A percentile compares a stretch with the other conserved stretches of the same genome.
Evolutionary conservation across 768 basidiomycete species (phyloP).

Genomic region (Pleurotus tuoliensis): DNA sequence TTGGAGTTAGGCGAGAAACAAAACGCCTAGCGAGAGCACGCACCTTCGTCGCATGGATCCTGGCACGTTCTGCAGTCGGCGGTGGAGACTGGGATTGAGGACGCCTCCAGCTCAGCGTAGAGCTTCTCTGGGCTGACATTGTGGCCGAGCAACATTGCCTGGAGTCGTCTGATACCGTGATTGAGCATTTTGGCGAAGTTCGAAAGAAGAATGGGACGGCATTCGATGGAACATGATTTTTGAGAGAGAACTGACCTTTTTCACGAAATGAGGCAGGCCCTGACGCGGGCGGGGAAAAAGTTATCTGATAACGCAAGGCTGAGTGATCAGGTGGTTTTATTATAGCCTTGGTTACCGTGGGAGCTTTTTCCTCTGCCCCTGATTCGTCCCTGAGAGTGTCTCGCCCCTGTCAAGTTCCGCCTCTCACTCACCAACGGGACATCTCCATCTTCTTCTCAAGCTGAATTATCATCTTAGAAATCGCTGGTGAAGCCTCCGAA

Average conservation of each 20-base stretch:
- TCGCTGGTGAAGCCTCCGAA: too few relatives aligned
- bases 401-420: too few relatives aligned
- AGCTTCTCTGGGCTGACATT: constrained; percentile 35
- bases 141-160: constrained; percentile 37
- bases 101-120: constrained; percentile 48
- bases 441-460: too few relatives aligned
- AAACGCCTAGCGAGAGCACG: constrained; percentile 6
- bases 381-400: background rate
- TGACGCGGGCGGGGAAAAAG: constrained; percentile 7
- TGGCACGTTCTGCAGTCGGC: constrained; percentile 73
- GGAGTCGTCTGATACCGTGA: constrained; percentile 26
- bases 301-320: constrained; percentile 26
- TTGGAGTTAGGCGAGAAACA: constrained; percentile 25
- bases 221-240: constrained; percentile 7
- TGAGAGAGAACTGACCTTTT: constrained; percentile 2
- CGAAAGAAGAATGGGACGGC: background rate
- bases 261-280: constrained; percentile 5
- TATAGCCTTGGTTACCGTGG: background rate
- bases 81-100: constrained; percentile 59
- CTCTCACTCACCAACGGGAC: too few relatives aligned
- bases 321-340: constrained; percentile 2
- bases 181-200: background rate
- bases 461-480: too few relatives aligned
- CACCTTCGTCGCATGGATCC: constrained; percentile 74
- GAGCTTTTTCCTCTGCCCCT: background rate